These are phyloP conservation scores for Serendipita vermifera DNA, from an alignment of 768 basidiomycete genomes.

Conservation along the genomic window DNA sequence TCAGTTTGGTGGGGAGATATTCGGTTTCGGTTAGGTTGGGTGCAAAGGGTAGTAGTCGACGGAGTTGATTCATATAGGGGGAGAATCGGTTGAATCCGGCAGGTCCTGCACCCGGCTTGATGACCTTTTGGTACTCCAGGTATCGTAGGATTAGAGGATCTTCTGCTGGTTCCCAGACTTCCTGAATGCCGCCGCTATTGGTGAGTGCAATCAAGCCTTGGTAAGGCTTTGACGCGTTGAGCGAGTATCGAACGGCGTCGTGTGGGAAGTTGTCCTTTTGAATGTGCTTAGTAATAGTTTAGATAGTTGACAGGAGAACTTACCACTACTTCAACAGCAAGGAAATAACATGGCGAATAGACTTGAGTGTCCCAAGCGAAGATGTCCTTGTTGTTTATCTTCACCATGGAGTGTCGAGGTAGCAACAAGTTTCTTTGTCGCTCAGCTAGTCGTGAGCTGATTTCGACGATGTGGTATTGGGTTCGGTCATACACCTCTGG, in stretches of 20 bases:
- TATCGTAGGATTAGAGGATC: conserved; percentile 77
- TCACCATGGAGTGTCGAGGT: conserved; percentile 50
- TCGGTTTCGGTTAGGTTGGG: conserved; percentile 80
- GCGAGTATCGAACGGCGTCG: conserved; percentile 84
- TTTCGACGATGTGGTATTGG: conserved; percentile 89
- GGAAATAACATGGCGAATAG: conserved; percentile 75
- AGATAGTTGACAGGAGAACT: conserved; percentile 24
- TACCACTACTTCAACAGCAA: conserved; percentile 92
- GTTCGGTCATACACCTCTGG: conserved; percentile 92
- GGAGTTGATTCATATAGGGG: conserved; percentile 47
- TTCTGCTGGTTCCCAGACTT: conserved; percentile 66
- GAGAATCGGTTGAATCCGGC: conserved; percentile 42
- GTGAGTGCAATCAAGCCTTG: conserved; percentile 76
- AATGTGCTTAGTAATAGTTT: conserved; percentile 4
- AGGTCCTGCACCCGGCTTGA: conserved; percentile 46
- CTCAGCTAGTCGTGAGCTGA: conserved; percentile 63
- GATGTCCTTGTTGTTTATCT: conserved; percentile 61
- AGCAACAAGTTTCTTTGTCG: conserved; percentile 57
- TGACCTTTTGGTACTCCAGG: conserved; percentile 49
- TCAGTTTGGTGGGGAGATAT: conserved; percentile 83
- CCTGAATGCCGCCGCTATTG: conserved; percentile 66
- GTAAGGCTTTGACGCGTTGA: conserved; percentile 62
- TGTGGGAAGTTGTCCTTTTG: conserved; percentile 92
- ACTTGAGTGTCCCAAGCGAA: conserved; percentile 73
- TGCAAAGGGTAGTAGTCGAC: conserved; percentile 66